Conservation (phyloP, 768 basidiomycete genomes). For the Rhodotorula toruloides region DNA sequence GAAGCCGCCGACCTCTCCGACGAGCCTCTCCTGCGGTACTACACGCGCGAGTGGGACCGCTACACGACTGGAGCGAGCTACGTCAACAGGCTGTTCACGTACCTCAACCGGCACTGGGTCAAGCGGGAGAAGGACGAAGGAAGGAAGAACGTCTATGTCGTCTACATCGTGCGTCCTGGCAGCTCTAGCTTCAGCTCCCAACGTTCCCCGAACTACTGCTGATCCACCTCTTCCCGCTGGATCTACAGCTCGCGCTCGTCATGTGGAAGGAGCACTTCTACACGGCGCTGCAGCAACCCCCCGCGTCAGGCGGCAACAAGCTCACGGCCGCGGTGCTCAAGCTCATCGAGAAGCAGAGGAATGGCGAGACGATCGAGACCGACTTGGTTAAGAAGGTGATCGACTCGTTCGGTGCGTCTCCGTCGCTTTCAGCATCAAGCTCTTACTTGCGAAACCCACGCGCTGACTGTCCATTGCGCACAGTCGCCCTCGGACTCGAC, state of each 20-base stretch:
- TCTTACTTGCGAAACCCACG: neutral
- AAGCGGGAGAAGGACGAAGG: constrained; percentile 97
- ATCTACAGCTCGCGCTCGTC: constrained; percentile 73
- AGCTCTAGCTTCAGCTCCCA: neutral
- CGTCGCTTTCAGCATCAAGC: neutral
- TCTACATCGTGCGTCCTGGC: constrained; percentile 72
- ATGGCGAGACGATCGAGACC: constrained; percentile 90
- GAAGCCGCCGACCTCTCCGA: constrained; percentile 70
- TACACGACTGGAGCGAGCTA: constrained; percentile 97
- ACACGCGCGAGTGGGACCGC: constrained; percentile 87
- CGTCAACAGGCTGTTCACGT: constrained; percentile 94
- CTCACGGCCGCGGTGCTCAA: constrained; percentile 80
- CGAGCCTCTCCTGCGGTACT: constrained; percentile 80
- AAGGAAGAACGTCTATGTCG: constrained; percentile 84
- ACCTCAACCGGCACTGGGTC: constrained; percentile 98
- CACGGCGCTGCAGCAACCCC: constrained; percentile 66
- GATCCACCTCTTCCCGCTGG: neutral
- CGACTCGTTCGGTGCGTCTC: constrained; percentile 64
- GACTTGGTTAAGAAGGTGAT: constrained; percentile 89
- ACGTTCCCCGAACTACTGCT: too few species aligned
- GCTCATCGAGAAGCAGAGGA: constrained; percentile 85
- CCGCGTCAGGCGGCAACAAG: constrained; percentile 73
- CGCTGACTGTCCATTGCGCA: neutral
- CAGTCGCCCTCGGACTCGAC: constrained; percentile 84
- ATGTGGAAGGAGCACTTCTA: constrained; percentile 95